Evolutionary conservation across 495 filamentous ascomycete species (phyloP), one percentile per base, ranked within the genome.

Genomic region (Lasiosphaeria hispida): DNA sequence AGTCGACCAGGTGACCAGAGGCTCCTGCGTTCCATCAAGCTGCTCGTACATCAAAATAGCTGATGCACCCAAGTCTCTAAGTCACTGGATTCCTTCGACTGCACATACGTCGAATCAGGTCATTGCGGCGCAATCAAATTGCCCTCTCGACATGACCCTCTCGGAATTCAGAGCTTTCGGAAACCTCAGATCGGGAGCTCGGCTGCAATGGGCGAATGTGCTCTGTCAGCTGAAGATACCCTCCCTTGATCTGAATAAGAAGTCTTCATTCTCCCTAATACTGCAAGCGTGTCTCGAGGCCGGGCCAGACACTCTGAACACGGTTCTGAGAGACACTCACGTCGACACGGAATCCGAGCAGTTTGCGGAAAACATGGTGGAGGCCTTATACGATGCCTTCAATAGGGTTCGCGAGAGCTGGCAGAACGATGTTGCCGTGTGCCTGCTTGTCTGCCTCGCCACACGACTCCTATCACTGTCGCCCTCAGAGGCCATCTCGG

Each of bases 181-280:
- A 7, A 61, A 70, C 9, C 61, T 85, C 23, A 73, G 80, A 2
- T 63, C 77, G 0, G 82, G 82, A 0, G 57, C 74, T 23, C 60
- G 67, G 0, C 66, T 85, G 19, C 81, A 85, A 45, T 83, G 81
- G 79, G 62, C 76, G 34, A 85, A 85, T 48, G 76, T 86, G 13
- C 64, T 81, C 0, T 58, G 74, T 13, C 77, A 86, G 58, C 66
- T 87, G n/a, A 60, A 62, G 0, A 63, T 69, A 4, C 77, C 77
- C 2, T 70, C 67, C 8, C 37, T 87, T 1, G 72, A 77, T 41
- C 76, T 80, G 41, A 80, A 72, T 19, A 75, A 77, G 18, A 50
- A 70, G 6, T 80, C 0, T 61, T 61, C 7, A 51, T 77, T 0
- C 69, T 84, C 23, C n/a, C n/a, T n/a, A n/a, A 42, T 85, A 5